Evolutionary conservation across 202 grass and related monocot genomes (phyloP), one percentile per base, ranked within the genome.

Genomic region (Bolboschoenoplectus hybrid): DNA sequence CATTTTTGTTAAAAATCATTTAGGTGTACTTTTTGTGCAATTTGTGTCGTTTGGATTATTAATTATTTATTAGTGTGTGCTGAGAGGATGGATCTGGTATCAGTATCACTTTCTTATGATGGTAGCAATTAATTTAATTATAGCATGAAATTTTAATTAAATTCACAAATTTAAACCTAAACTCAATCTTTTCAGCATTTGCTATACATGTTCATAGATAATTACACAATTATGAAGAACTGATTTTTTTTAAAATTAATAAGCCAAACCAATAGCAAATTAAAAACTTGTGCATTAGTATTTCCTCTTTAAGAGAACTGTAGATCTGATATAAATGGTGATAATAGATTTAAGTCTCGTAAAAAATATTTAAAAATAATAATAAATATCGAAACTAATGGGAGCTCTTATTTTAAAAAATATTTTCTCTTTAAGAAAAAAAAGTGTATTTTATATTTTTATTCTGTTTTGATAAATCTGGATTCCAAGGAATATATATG

Each of bases 111-210:
- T 39, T 78, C 3, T 57, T 78, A 8, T 56, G 6, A 38, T 55
- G 13, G 13, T 56, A 40, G 6, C 51, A 78, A 78, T 57, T 40
- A 55, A 46, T 17, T 46, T 72, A 72, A 46, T 72, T 46, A 46
- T n/a, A 46, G 36, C 35, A 8, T 41, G 43, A 71, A 19, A 3
- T 19, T 72, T 46, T 19, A 20, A 72, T 9, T 72, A n/a, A 72
- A 4, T 46, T 72, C 3, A 43, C 2, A 68, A 68, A 32, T 72
- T 46, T 46, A 70, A 71, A 13, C 67, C 67, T 45, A 8, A 73
- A 49, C 17, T 74, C 70, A 74, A 74, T 50, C n/a, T 74, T 26
- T 26, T 32, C 19, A 34, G 4, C 44, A 74, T 74, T 51, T 74
- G 0, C 9, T 32, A 34, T 51, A 32, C 46, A 74, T 49, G n/a